Evolutionary conservation across 148 eudicot genomes (phyloP), one percentile per base, ranked within the genome.

Genomic region (Camellia sinensis): DNA sequence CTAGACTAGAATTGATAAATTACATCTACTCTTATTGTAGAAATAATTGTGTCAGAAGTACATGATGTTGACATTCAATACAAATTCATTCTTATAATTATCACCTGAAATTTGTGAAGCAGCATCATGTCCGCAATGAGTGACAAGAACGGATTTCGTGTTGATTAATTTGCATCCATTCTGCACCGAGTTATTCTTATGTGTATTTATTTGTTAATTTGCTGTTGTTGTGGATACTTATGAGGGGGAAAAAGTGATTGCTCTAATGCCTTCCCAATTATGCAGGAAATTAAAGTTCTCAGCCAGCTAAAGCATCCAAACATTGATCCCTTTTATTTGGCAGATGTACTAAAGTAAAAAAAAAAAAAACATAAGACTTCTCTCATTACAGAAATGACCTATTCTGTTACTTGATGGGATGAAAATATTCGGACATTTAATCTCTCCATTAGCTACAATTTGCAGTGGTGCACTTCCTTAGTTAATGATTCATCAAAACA

Each of bases 211-310:
- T 46, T 22, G 21, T 56, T 45, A 69, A 74, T 21, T 73, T 63
- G 15, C 44, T 21, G 53, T 71, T 67, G 15, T 44, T 71, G 9
- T 6, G 41, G 6, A 7, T 67, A 66, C 59, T 71, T 48, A n/a
- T 60, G 5, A 46, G 13, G 40, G 52, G 10, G n/a, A 71, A 19
- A 40, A 3, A 21, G 62, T 1, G 4, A 6, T 50, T 73, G 44
- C 21, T 37, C 37, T 78, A 63, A 54, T 57, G 79, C 45, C 19
- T 62, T 81, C 67, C 41, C 41, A 3, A 62, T 65, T 80, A 21
- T 83, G 44, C 89, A 96, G 99, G 99, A 96, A 84, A 96, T 96
- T 82, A 87, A 91, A 73, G 89, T 93, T 72, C 92, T 96, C 76
- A 88, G 98, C 82, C 83, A 86, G 2, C 85, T 96, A 45, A 85